Conservation (phyloP, 2,329 filamentous ascomycete species). For the Xylariaceae sp. region DNA sequence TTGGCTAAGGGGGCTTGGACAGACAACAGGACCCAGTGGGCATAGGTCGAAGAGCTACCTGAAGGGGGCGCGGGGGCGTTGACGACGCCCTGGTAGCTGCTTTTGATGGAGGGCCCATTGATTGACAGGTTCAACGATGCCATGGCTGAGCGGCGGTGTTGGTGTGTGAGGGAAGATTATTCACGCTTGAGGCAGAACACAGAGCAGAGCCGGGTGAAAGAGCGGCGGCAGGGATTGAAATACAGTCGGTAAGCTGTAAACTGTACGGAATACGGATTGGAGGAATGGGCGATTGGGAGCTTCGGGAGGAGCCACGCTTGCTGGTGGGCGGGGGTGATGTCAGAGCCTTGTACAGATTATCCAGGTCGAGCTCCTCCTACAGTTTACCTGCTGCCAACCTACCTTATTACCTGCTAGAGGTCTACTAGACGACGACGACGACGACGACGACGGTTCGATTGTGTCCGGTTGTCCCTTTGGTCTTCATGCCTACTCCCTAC, state of each 20-base stretch:
- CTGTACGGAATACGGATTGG: conserved; percentile 1
- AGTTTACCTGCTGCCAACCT: no score
- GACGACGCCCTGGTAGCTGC: conserved; percentile 63
- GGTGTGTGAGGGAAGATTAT: not conserved
- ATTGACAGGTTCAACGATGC: conserved; percentile 75
- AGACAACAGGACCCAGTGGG: conserved; percentile 90
- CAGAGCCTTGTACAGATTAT: conserved; percentile 21
- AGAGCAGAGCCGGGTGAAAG: conserved; percentile 6
- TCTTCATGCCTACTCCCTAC: conserved; percentile 1
- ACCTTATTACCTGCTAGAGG: no score
- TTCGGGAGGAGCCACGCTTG: conserved; percentile 1
- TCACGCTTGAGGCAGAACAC: conserved; percentile 4
- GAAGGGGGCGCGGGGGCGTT: conserved; percentile 48
- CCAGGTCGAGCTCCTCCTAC: not conserved
- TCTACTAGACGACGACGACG: no score
- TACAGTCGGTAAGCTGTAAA: not conserved
- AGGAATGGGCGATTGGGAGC: conserved; percentile 10
- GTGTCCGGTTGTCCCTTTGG: not conserved
- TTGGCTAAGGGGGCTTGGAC: conserved; percentile 89
- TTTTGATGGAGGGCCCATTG: conserved; percentile 80
- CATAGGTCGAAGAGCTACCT: conserved; percentile 70
- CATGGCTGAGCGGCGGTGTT: conserved; percentile 46
- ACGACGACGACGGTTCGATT: no score
- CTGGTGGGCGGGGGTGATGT: conserved; percentile 27
- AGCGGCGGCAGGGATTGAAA: conserved; percentile 1